These are phyloP conservation scores for Corynespora cassiicola DNA, from an alignment of 2,329 filamentous ascomycete genomes.

Conservation along the genomic window DNA sequence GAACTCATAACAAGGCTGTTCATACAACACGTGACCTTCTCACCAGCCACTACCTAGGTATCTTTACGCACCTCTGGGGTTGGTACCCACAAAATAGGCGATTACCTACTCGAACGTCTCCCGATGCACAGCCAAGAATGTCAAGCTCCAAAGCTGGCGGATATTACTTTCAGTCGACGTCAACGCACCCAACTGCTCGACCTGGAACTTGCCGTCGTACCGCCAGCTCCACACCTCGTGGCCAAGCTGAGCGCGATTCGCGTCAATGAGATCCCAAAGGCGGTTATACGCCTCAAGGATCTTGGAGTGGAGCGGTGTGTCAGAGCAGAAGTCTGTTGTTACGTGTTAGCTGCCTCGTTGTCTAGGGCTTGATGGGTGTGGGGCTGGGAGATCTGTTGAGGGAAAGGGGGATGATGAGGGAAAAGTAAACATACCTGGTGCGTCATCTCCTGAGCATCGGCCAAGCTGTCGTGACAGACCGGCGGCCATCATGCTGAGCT, in stretches of 20 bases:
- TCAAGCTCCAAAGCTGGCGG: conserved; percentile 64
- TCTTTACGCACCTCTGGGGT: too few relatives aligned
- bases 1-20: too few relatives aligned
- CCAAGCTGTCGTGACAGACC: conserved; percentile 65
- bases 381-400: conserved; percentile 1
- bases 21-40: too few relatives aligned
- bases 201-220: conserved; percentile 58
- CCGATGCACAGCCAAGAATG: conserved; percentile 62
- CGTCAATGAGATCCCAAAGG: conserved; percentile 67
- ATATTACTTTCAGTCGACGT: conserved; percentile 61
- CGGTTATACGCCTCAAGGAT: conserved; percentile 61
- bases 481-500: conserved; percentile 68
- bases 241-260: conserved; percentile 59
- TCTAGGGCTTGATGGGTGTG: too few relatives aligned
- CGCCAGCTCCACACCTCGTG: conserved; percentile 70
- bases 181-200: conserved; percentile 59
- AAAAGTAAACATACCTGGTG: conserved; percentile 16
- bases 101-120: too few relatives aligned
- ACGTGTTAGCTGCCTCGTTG: too few relatives aligned
- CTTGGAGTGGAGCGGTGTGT: conserved; percentile 52
- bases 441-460: conserved; percentile 51
- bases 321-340: conserved; percentile 57
- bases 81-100: too few relatives aligned
- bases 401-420: neutral
- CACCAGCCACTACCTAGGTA: too few relatives aligned